Conservation (phyloP, 2,329 filamentous ascomycete species). For the Calonectria pseudoturangicola region DNA sequence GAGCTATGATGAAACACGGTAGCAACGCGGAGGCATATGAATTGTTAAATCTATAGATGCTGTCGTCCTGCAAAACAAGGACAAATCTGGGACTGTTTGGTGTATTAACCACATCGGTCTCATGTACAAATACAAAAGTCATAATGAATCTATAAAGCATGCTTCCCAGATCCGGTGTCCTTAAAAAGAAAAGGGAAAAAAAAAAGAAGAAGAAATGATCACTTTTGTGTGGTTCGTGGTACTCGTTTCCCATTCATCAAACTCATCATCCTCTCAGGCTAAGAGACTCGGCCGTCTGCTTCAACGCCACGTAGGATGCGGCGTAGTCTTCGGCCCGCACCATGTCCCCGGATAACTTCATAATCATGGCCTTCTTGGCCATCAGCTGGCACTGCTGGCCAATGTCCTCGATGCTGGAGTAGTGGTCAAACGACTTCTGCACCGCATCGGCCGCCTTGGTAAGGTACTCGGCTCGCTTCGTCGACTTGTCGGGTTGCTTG, state of each 20-base stretch:
- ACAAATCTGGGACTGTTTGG: slow-evolving; percentile 11
- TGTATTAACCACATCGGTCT: slow-evolving; percentile 3
- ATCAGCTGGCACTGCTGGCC: slow-evolving; percentile 85
- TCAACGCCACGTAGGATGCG: slow-evolving; percentile 77
- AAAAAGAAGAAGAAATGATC: neutral
- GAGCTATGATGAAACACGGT: neutral
- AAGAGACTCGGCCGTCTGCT: slow-evolving; percentile 61
- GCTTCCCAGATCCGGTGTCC: slow-evolving; percentile 6
- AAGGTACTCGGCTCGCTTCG: slow-evolving; percentile 73
- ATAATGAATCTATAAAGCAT: slow-evolving; percentile 35
- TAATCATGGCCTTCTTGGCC: slow-evolving; percentile 87
- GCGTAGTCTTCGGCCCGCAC: slow-evolving; percentile 80
- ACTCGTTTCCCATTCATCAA: slow-evolving; percentile 29
- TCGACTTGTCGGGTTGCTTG: slow-evolving; percentile 62
- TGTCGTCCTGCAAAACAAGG: slow-evolving; percentile 24
- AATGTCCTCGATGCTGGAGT: slow-evolving; percentile 78
- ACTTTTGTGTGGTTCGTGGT: slow-evolving; percentile 2
- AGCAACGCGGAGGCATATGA: slow-evolving; percentile 15
- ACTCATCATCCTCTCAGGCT: slow-evolving; percentile 49
- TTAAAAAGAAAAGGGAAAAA: too few relatives aligned
- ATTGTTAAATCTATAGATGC: slow-evolving; percentile 37
- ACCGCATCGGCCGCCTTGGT: slow-evolving; percentile 76
- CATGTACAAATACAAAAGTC: slow-evolving; percentile 45
- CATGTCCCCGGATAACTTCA: slow-evolving; percentile 80
- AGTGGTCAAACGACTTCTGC: slow-evolving; percentile 78